A percentile compares a stretch with the other conserved stretches of the same genome.
phyloP scores from a whole-genome alignment of 2,329 filamentous ascomycete species.

The Biscogniauxia marginata region DNA sequence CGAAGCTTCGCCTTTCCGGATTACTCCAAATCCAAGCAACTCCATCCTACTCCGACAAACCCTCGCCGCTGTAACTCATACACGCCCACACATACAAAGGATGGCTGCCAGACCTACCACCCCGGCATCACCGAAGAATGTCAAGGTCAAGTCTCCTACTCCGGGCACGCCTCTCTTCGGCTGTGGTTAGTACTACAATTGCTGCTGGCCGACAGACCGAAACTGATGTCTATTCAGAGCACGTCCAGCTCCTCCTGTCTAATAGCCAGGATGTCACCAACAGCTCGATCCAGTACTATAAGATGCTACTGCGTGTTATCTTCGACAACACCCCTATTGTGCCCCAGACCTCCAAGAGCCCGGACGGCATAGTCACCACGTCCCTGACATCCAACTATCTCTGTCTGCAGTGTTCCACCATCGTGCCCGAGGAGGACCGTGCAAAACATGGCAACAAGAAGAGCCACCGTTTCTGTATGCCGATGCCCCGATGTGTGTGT shows the following conservation, averaged over 20 bases:
- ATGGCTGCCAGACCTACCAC: constrained; percentile 34
- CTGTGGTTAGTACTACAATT: constrained; percentile 62
- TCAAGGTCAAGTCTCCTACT: constrained; percentile 58
- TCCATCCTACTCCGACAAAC: background rate
- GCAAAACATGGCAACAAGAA: constrained; percentile 67
- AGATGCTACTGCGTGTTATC: constrained; percentile 67
- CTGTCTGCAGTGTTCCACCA: constrained; percentile 70
- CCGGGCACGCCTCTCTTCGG: constrained; percentile 62
- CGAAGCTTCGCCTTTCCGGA: too few relatives aligned
- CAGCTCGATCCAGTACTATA: constrained; percentile 69
- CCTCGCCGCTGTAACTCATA: too few relatives aligned
- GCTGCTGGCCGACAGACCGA: too few relatives aligned
- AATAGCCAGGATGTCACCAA: constrained; percentile 64
- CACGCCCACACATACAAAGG: background rate
- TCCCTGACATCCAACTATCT: constrained; percentile 68
- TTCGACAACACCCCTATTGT: constrained; percentile 66
- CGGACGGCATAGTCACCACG: constrained; percentile 56
- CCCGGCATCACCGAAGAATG: constrained; percentile 45
- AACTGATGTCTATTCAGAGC: constrained; percentile 60
- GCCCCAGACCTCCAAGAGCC: constrained; percentile 61
- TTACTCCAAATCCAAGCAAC: background rate
- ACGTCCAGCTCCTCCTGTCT: constrained; percentile 66
- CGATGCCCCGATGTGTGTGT: background rate
- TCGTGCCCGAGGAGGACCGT: constrained; percentile 64
- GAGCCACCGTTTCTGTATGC: constrained; percentile 70